Base-by-base conservation (phyloP, 768 basidiomycete species). In the Boletellus ananas region DNA sequence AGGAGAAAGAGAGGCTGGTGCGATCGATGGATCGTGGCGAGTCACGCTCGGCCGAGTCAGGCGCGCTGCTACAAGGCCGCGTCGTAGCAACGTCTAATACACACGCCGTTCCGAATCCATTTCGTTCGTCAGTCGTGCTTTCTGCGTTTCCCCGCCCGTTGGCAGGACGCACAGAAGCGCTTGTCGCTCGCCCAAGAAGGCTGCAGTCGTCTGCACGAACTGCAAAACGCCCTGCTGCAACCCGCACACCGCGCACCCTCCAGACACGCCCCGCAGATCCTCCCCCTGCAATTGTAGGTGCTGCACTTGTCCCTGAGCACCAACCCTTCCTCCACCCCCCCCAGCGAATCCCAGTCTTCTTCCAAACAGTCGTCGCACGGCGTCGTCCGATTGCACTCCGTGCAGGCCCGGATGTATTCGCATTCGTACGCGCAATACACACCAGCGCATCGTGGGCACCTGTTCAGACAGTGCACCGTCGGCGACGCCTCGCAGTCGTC, bases 331-430 rank as follows among this genome's bases (percentile, higher is more conserved):
- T 3, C 5, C 43, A 33, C 42, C n/a, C 49, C 51, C 2, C 29
- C 29, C 29, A 18, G 12, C 21, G 23, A 13, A 5, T 38, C 29
- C 53, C 45, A 43, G 5, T 66, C 62, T 50, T 62, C 62, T 46
- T 65, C 65, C 13, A 31, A 36, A 33, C 63, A 67, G 35, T 64
- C 63, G 4, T 65, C 47, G 43, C 65, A 64, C 40, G 59, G 14
- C 44, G 54, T 57, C 43, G 57, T 51, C 21, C 55, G 57, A 37
- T 34, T 43, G 27, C 63, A 64, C 18, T 53, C 57, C 34, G 17
- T 7, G 35, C 63, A 64, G n/a, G 34, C 52, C 16, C 42, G 45
- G 14, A 64, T 64, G 42, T 67, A 64, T 4, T 52, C 47, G 65
- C 63, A 67, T 3, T 39, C 40, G 18, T 53, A 29, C 18, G 40